phyloP scores from a whole-genome alignment of 164 flowering plant species.

The Chloranthus sessilifolius region DNA sequence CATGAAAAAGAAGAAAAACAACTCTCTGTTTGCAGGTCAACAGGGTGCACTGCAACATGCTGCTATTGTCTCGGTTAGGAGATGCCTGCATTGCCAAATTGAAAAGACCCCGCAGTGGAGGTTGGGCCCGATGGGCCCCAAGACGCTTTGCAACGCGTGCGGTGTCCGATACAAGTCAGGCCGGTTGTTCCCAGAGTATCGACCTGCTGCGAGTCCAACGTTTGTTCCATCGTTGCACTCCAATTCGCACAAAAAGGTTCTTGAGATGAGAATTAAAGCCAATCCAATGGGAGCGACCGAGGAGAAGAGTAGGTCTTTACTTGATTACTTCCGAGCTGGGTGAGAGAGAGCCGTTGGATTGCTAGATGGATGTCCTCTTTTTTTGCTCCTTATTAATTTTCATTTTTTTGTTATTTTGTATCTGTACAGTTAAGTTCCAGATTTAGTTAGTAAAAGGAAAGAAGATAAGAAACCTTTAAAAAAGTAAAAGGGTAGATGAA shows the following conservation, averaged over 20 bases:
- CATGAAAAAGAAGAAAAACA: slow-evolving; percentile 32
- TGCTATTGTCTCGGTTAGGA: slow-evolving; percentile 33
- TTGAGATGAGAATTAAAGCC: slow-evolving; percentile 79
- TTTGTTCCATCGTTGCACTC: slow-evolving; percentile 81
- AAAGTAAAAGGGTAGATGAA: too few relatives aligned
- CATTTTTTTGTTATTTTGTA: too few relatives aligned
- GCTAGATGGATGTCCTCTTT: too few relatives aligned
- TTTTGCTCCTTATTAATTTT: too few relatives aligned
- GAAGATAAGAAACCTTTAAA: too few relatives aligned
- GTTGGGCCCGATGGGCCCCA: slow-evolving; percentile 94
- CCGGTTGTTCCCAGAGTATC: slow-evolving; percentile 89
- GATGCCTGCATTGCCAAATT: slow-evolving; percentile 88
- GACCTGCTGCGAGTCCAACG: slow-evolving; percentile 96
- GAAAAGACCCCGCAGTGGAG: slow-evolving; percentile 97
- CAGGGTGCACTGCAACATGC: slow-evolving; percentile 12
- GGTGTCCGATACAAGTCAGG: slow-evolving; percentile 95
- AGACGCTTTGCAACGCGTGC: slow-evolving; percentile 95
- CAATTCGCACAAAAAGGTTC: slow-evolving; percentile 86
- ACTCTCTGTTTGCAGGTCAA: too few relatives aligned
- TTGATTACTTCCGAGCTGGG: too few relatives aligned
- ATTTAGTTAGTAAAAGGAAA: too few relatives aligned
- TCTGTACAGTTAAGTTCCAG: too few relatives aligned
- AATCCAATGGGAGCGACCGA: not conserved
- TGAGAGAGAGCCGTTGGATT: too few relatives aligned
- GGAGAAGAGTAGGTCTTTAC: too few relatives aligned